These are phyloP conservation scores for Aspergillus fischeri DNA, from an alignment of 2,329 filamentous ascomycete genomes.

Conservation along the genomic window DNA sequence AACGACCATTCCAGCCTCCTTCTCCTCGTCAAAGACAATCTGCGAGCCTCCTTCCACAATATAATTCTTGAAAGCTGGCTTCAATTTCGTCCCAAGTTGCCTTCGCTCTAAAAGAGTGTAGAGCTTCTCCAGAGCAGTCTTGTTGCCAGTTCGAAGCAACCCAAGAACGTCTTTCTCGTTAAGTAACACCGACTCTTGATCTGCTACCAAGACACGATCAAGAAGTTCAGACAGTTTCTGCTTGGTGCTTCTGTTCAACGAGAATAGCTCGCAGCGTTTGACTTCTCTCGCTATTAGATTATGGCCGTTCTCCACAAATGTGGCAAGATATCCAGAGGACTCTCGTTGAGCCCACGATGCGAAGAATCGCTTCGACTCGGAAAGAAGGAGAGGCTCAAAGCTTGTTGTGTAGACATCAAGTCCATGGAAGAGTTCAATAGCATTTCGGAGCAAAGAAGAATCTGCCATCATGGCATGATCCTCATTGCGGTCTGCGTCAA, in stretches of 20 bases:
- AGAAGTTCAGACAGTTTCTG: slow-evolving; percentile 69
- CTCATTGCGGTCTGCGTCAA: slow-evolving; percentile 65
- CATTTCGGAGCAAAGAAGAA: slow-evolving; percentile 63
- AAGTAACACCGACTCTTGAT: slow-evolving; percentile 63
- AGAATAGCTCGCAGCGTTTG: slow-evolving; percentile 71
- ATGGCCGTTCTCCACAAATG: slow-evolving; percentile 70
- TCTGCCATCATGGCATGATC: slow-evolving; percentile 54
- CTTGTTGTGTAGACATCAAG: slow-evolving; percentile 72
- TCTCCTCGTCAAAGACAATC: slow-evolving; percentile 76
- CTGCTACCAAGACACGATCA: slow-evolving; percentile 66
- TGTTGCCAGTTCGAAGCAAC: slow-evolving; percentile 67
- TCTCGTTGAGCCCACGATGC: slow-evolving; percentile 64
- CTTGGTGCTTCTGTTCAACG: slow-evolving; percentile 78
- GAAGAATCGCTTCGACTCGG: slow-evolving; percentile 65
- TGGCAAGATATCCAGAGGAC: slow-evolving; percentile 61
- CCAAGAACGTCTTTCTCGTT: slow-evolving; percentile 64
- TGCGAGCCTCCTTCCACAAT: slow-evolving; percentile 68
- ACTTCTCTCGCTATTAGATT: slow-evolving; percentile 68
- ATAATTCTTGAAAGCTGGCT: slow-evolving; percentile 70
- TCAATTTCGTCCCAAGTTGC: slow-evolving; percentile 65
- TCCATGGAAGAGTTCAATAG: slow-evolving; percentile 80
- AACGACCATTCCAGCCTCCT: slow-evolving; percentile 80
- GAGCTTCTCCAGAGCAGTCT: slow-evolving; percentile 67
- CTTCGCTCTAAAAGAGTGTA: slow-evolving; percentile 74
- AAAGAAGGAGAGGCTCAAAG: slow-evolving; percentile 75